Evolutionary conservation across 768 basidiomycete genomes (phyloP), one percentile per base, ranked within the genome.

Genomic region (Cystoderma amianthinum): DNA sequence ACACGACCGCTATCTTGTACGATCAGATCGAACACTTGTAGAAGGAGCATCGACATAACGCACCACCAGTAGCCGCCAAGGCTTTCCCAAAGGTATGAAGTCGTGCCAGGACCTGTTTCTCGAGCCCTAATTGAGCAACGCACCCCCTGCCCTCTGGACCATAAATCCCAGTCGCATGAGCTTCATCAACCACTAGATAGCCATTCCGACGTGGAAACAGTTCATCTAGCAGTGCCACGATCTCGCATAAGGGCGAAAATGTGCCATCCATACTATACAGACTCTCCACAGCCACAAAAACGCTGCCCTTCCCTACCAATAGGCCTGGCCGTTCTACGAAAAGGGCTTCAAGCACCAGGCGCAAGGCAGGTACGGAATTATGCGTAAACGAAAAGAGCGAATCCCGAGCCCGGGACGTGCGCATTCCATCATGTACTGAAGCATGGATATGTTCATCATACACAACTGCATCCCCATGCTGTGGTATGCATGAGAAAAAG

Each of bases 221-320:
- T 30, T 72, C 66, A 19, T 90, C 78, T 33, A 91, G 52, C 2
- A 73, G 52, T 19, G 75, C 71, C 24, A 83, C 74, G 36, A 96
- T 80, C 32, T 76, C 74, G 12, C 40, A 40, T 20, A 98, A 66
- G 0, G 91, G 92, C 0, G 85, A 72, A 44, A 95, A 73, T 19
- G 92, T 95, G 11, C 95, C 95, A 49, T 98, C 95, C 95, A 98
- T 98, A 43, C 84, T 88, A 51, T 97, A 97, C 34, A 97, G 60
- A 25, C 80, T 83, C 68, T 98, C 95, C 5, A 96, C 81, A 0
- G 89, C 81, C 10, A 98, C 59, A 53, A 94, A 96, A 2, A 88
- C 61, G 49, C 67, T 81, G 39, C 32, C 47, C 19, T 62, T 57
- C 0, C 76, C 78, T 0, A 49, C 44, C 41, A 48, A 50, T 12